These are phyloP conservation scores for Metarhizium sp. DNA, from an alignment of 2,329 filamentous ascomycete species.

Conservation along the genomic window DNA sequence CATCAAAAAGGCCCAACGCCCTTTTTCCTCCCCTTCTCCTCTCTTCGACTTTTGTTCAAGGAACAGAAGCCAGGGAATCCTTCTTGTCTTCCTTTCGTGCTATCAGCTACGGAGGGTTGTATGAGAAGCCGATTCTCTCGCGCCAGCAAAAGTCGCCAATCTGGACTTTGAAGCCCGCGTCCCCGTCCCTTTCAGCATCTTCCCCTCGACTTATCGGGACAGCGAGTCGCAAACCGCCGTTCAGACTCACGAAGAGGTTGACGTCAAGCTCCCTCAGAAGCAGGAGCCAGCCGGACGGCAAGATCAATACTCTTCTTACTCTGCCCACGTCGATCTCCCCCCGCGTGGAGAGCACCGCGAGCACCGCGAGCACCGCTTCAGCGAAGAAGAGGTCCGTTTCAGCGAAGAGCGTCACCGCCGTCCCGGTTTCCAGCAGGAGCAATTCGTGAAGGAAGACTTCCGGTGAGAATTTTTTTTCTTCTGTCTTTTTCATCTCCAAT, in stretches of 20 bases:
- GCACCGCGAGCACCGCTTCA: slow-evolving; percentile 40
- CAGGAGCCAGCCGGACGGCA: slow-evolving; percentile 86
- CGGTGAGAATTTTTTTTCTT: slow-evolving; percentile 33
- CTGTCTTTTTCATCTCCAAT: neutral
- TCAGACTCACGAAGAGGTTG: slow-evolving; percentile 77
- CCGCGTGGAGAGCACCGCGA: slow-evolving; percentile 39
- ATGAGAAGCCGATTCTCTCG: slow-evolving; percentile 55
- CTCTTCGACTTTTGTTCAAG: slow-evolving; percentile 42
- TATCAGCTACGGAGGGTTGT: slow-evolving; percentile 46
- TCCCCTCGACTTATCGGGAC: slow-evolving; percentile 91
- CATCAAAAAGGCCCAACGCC: slow-evolving; percentile 24
- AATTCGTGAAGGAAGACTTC: slow-evolving; percentile 39
- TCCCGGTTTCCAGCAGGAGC: slow-evolving; percentile 53
- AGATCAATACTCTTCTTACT: slow-evolving; percentile 79
- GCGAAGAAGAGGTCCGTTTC: slow-evolving; percentile 77
- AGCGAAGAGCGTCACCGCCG: slow-evolving; percentile 69
- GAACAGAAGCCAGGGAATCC: slow-evolving; percentile 55
- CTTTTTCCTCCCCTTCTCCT: slow-evolving; percentile 22
- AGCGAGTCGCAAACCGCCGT: slow-evolving; percentile 37
- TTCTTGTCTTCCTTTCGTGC: slow-evolving; percentile 62
- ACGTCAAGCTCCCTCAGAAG: slow-evolving; percentile 61
- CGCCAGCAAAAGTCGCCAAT: slow-evolving; percentile 75
- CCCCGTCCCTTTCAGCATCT: slow-evolving; percentile 99
- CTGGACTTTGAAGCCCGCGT: slow-evolving; percentile 99
- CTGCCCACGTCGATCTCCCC: slow-evolving; percentile 52